Percentiles rank a stretch among this genome's conserved stretches.
phyloP scores from a whole-genome alignment of 169 alveolate genomes.

The Plasmodium billcollinsi region DNA sequence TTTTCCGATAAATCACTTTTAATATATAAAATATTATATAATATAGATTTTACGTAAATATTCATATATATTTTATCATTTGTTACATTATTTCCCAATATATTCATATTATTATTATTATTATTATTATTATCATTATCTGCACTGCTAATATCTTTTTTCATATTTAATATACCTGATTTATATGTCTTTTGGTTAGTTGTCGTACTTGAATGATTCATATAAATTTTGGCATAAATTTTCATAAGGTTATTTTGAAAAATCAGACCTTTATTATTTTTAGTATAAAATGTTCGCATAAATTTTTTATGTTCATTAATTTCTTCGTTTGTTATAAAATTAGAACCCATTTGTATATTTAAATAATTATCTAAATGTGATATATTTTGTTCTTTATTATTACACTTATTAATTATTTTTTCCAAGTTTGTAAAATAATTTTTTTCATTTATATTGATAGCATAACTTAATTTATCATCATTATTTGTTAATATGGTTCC shows the following conservation, averaged over 20 bases:
- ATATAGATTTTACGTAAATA: constrained; percentile 50
- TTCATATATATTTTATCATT: constrained; percentile 50
- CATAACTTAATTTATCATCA: constrained; percentile 38
- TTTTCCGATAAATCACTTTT: constrained; percentile 50
- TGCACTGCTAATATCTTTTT: background rate
- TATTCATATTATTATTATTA: background rate
- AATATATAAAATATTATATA: constrained; percentile 49
- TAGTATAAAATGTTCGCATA: constrained; percentile 32
- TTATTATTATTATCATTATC: constrained; percentile 1
- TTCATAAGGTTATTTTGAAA: constrained; percentile 59
- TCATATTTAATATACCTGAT: background rate
- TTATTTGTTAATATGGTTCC: constrained; percentile 43
- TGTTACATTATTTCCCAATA: background rate
- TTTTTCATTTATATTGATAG: constrained; percentile 29
- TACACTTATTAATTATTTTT: constrained; percentile 47
- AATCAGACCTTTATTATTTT: constrained; percentile 49
- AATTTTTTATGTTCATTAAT: constrained; percentile 45
- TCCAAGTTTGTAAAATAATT: constrained; percentile 41
- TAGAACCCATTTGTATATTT: constrained; percentile 27
- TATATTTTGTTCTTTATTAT: constrained; percentile 42
- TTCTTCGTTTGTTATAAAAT: constrained; percentile 37
- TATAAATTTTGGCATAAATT: constrained; percentile 43
- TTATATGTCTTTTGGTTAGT: constrained; percentile 3
- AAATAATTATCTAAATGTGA: constrained; percentile 35
- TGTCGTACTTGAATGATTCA: constrained; percentile 6